phyloP scores from a whole-genome alignment of 2,329 filamentous ascomycete genomes.

The Fusarium heterosporum region DNA sequence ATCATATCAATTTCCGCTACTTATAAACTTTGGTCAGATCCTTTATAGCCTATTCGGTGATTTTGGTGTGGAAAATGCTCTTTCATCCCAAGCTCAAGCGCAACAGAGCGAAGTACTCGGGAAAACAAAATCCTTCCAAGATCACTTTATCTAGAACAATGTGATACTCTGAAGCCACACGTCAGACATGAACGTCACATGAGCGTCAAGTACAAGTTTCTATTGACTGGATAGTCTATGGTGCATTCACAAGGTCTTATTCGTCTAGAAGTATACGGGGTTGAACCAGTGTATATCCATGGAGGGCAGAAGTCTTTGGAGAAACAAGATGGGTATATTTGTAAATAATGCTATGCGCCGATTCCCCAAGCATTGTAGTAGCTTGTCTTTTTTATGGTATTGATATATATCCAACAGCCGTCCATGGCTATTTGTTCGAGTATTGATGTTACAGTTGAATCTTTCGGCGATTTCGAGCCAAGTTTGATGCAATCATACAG shows the following conservation, averaged over 20 bases:
- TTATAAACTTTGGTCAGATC: accelerated
- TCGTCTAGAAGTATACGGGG: neutral
- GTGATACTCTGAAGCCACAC: neutral
- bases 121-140: neutral
- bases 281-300: too few species aligned
- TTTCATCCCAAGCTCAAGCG: neutral
- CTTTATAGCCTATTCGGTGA: accelerated
- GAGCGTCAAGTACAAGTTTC: neutral
- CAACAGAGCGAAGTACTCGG: neutral
- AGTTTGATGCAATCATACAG: neutral
- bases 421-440: neutral
- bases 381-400: neutral
- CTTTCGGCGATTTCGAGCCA: neutral
- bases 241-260: neutral
- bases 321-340: slow-evolving; percentile 9
- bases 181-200: neutral
- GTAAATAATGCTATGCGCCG: slow-evolving; percentile 4
- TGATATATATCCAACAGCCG: neutral
- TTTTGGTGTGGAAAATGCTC: neutral
- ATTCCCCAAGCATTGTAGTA: neutral
- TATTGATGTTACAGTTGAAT: neutral
- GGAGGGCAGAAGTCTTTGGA: neutral
- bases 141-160: slow-evolving; percentile 1
- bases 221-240: neutral
- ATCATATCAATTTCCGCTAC: accelerated